These are phyloP conservation scores for Sideroxylon spinosum DNA, from an alignment of 179 eudicot species.

Conservation along the genomic window DNA sequence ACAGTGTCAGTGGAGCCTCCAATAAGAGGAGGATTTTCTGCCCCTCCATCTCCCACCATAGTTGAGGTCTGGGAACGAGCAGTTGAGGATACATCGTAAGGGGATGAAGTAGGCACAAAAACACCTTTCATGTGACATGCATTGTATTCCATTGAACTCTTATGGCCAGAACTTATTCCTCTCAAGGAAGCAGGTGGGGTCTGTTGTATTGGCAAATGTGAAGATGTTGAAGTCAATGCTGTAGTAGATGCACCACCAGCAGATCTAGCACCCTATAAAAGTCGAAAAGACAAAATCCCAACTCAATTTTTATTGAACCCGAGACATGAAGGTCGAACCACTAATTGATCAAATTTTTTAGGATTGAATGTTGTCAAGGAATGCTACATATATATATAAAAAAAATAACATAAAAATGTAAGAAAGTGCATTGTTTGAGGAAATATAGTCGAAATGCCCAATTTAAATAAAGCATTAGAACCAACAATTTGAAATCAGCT, in stretches of 20 bases:
- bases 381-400: too few species aligned
- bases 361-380: too few species aligned
- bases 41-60: constrained; percentile 52
- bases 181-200: constrained; percentile 56
- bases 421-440: too few species aligned
- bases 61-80: constrained; percentile 51
- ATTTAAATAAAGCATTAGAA: too few species aligned
- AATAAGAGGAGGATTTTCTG: constrained; percentile 46
- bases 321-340: too few species aligned
- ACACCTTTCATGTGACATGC: constrained; percentile 49
- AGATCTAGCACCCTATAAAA: constrained; percentile 52
- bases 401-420: too few species aligned
- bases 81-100: constrained; percentile 62
- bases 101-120: constrained; percentile 56
- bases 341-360: too few species aligned
- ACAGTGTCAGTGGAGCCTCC: constrained; percentile 53
- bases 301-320: background rate
- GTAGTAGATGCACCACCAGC: constrained; percentile 43
- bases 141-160: constrained; percentile 47
- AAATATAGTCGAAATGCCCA: too few species aligned
- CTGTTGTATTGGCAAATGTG: constrained; percentile 51
- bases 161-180: constrained; percentile 49
- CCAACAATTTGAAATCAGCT: too few species aligned
- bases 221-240: constrained; percentile 38
- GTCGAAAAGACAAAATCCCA: background rate